Evolutionary conservation across 139 green algal genomes (phyloP), one percentile per base, ranked within the genome.

Genomic region (Parachlorella kessleri): DNA sequence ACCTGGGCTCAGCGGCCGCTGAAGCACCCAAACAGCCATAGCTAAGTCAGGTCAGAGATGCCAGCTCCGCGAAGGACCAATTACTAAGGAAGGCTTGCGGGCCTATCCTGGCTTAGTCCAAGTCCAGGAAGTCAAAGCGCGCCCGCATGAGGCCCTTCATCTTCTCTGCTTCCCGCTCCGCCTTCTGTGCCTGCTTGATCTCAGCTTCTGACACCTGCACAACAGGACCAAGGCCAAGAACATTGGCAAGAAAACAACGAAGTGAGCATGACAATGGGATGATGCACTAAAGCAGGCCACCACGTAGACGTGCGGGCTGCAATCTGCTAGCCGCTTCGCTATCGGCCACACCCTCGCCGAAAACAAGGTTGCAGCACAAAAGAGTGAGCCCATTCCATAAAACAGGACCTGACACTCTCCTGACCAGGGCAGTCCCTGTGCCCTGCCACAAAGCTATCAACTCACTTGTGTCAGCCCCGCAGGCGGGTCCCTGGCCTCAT

Each of bases 101-200:
- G 48, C 48, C 48, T 59, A 59, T 18, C 48, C 48, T 18, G 48
- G 35, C 30, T 79, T 36, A 80, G 0, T 67, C 53, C 24, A 81
- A 70, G n/a, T 96, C 84, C 33, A 96, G 79, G 36, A 97, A 95
- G 65, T 93, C 91, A 78, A 96, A 89, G 6, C 90, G 79, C 23
- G 92, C 84, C 21, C 88, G 78, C 82, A 96, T 90, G 28, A 70
- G 81, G 4, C 82, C 84, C 66, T 92, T 92, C 30, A 96, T 90
- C 66, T 92, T 88, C 4, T 93, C 80, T 24, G 85, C 87, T 53
- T 91, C 91, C 33, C 87, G 89, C 64, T 96, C 92, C 36, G 90
- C 92, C 24, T 88, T 83, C 74, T 95, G 88, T 39, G 90, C 87
- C 53, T 81, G 82, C 77, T 82, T 87, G 53, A 96, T 96, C 63